These are phyloP conservation scores for Neonectria magnoliae DNA, from an alignment of 2,329 filamentous ascomycete genomes.

Conservation along the genomic window DNA sequence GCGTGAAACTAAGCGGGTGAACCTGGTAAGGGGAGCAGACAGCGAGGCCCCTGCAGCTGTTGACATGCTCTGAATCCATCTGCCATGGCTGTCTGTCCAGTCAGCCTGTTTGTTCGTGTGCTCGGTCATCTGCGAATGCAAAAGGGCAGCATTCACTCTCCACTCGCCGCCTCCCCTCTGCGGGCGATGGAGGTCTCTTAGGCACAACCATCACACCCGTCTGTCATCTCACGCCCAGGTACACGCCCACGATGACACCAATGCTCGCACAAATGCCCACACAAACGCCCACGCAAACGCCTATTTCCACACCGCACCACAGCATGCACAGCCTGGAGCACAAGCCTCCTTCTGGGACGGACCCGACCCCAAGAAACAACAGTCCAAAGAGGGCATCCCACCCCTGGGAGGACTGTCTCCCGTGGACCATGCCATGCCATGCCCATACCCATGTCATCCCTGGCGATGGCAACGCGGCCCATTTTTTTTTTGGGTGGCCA, in stretches of 20 bases:
- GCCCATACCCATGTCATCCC: constrained; percentile 29
- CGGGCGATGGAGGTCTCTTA: constrained; percentile 7
- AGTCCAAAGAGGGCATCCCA: constrained; percentile 16
- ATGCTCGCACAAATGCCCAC: background rate
- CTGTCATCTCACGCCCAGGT: constrained; percentile 12
- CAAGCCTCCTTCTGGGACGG: constrained; percentile 31
- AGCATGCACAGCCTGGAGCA: constrained; percentile 17
- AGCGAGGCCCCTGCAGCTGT: constrained; percentile 29
- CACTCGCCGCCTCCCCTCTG: constrained; percentile 16
- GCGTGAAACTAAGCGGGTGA: constrained; percentile 35
- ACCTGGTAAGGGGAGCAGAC: constrained; percentile 35
- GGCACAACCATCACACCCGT: background rate
- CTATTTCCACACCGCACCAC: constrained; percentile 15
- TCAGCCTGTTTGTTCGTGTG: constrained; percentile 21
- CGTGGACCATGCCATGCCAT: constrained; percentile 27
- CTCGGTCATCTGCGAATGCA: constrained; percentile 31
- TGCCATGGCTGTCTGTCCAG: constrained; percentile 5
- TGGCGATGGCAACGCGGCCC: constrained; percentile 31
- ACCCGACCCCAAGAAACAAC: constrained; percentile 27
- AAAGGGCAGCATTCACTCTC: constrained; percentile 3
- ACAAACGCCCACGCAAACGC: background rate
- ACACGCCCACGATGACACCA: constrained; percentile 14
- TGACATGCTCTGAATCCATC: constrained; percentile 32
- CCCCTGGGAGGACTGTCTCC: constrained; percentile 23
- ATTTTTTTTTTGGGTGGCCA: constrained; percentile 32